phyloP scores from a whole-genome alignment of 1,284 basidiomycete species.

The Ganoderma resinaceum region DNA sequence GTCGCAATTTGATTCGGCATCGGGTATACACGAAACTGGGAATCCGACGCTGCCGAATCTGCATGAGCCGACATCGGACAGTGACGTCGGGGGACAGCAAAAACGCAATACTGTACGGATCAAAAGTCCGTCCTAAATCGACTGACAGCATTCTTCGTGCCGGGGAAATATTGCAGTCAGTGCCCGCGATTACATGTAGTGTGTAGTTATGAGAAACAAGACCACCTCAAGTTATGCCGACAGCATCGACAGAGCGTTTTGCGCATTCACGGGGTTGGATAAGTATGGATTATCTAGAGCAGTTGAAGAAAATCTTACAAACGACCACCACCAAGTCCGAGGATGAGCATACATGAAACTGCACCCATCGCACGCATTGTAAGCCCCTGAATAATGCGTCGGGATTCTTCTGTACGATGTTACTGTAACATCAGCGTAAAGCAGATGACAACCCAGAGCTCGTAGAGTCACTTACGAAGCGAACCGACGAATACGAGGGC shows the following conservation, averaged over 20 bases:
- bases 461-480: not conserved
- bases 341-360: no score
- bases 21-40: not conserved
- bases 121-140: not conserved
- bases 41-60: not conserved
- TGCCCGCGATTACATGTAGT: no score
- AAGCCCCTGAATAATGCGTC: not conserved
- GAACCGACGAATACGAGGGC: not conserved
- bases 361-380: no score
- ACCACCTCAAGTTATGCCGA: not conserved
- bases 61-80: not conserved
- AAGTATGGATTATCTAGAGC: not conserved
- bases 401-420: not conserved
- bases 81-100: not conserved
- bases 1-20: not conserved
- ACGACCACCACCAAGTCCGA: not conserved
- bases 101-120: not conserved
- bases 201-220: no score
- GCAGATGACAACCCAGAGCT: not conserved
- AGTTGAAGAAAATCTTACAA: not conserved
- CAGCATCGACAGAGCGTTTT: no score
- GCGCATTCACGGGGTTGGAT: not conserved
- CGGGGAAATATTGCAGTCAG: no score
- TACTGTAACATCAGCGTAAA: not conserved
- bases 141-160: not conserved